Conservation (phyloP, 345 rosid genomes). For the Euphorbia pulcherrima region DNA sequence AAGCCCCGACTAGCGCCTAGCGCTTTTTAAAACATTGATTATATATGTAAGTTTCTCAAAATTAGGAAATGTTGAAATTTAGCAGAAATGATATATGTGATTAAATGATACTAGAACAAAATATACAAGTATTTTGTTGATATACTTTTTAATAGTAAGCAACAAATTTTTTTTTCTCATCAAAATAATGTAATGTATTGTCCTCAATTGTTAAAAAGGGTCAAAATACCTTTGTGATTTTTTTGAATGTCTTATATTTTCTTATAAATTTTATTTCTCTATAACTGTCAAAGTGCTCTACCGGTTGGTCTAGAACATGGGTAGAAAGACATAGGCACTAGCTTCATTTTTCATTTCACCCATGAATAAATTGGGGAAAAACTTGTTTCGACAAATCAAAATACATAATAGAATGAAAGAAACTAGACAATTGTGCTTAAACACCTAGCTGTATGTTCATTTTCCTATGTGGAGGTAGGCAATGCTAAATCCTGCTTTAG, state of each 20-base stretch:
- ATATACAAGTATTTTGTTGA: neutral
- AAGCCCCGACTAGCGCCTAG: too few relatives aligned
- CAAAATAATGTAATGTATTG: neutral
- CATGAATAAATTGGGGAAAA: neutral
- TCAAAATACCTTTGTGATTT: neutral
- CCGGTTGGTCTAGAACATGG: neutral
- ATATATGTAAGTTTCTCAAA: too few relatives aligned
- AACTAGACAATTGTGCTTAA: neutral
- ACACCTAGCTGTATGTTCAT: constrained; percentile 9
- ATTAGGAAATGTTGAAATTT: too few relatives aligned
- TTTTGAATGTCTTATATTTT: neutral
- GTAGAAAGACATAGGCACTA: neutral
- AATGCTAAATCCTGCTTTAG: constrained; percentile 1
- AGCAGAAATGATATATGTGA: too few relatives aligned
- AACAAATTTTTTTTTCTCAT: too few relatives aligned
- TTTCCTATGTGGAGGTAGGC: constrained; percentile 1
- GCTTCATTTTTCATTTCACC: neutral
- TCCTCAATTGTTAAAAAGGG: neutral
- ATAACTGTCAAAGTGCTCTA: neutral
- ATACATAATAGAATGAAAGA: neutral
- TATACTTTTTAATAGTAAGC: neutral
- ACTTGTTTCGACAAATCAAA: neutral
- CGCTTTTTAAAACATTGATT: too few relatives aligned
- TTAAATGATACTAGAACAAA: too few relatives aligned
- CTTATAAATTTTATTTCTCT: too few relatives aligned